Conservation (phyloP, 352 stramenopile genomes). For the Phytopythium delawarense region DNA sequence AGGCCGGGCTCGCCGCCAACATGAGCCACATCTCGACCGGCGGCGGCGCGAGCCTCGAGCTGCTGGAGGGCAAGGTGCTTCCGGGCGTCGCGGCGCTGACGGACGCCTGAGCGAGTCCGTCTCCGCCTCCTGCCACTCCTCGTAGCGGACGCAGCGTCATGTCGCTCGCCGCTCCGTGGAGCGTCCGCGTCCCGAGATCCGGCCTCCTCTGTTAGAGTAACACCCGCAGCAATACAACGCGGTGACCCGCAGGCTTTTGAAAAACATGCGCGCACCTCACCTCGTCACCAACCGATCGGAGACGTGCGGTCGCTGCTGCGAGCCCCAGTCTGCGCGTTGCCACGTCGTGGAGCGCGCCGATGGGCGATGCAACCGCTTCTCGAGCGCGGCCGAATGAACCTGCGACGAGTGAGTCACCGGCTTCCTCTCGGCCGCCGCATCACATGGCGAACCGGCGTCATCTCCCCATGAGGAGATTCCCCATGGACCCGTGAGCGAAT, state of each 20-base stretch:
- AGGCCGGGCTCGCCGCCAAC: slow-evolving; percentile 87
- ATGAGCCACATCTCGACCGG: slow-evolving; percentile 98
- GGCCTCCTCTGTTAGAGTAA: not conserved
- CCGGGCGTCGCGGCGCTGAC: slow-evolving; percentile 95
- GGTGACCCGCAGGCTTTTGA: not conserved
- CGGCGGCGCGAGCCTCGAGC: slow-evolving; percentile 97
- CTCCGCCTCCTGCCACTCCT: not conserved
- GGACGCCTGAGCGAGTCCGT: slow-evolving; percentile 26
- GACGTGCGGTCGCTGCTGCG: not conserved
- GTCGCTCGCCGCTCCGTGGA: not conserved
- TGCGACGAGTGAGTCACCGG: not conserved
- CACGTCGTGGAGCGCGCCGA: not conserved
- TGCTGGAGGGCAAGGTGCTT: slow-evolving; percentile 98
- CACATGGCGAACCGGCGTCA: too few relatives aligned
- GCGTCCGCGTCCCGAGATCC: too few relatives aligned
- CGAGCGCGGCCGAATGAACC: not conserved
- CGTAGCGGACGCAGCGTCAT: not conserved
- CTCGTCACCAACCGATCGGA: not conserved
- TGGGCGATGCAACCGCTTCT: not conserved
- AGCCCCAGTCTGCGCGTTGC: not conserved
- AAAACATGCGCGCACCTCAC: not conserved
- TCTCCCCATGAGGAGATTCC: too few relatives aligned
- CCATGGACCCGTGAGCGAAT: not conserved
- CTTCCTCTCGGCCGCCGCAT: not conserved
- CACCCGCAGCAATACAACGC: not conserved